phyloP scores from a whole-genome alignment of 1,284 basidiomycete species.

The Cronartium quercuum region DNA sequence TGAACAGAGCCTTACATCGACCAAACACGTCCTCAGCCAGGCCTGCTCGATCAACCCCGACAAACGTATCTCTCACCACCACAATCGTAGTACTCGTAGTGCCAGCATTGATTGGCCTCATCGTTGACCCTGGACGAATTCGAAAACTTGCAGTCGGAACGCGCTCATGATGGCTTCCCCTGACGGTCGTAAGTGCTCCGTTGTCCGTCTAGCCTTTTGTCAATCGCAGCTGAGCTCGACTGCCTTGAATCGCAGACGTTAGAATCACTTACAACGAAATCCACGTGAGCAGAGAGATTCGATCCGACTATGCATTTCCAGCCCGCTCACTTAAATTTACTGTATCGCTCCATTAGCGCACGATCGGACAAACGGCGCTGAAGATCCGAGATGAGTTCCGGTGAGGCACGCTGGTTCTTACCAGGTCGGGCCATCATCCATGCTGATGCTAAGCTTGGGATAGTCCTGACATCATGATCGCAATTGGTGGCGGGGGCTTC shows the following conservation, averaged over 20 bases:
- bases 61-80: too few relatives aligned
- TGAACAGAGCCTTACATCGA: too few relatives aligned
- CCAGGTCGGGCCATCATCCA: neutral
- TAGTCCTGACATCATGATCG: conserved; percentile 57
- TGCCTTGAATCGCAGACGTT: conserved; percentile 58
- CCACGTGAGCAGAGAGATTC: conserved; percentile 51
- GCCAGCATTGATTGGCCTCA: too few relatives aligned
- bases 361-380: conserved; percentile 3
- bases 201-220: too few relatives aligned
- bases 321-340: too few relatives aligned
- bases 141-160: too few relatives aligned
- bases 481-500: conserved; percentile 71
- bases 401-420: neutral
- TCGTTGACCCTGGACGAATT: too few relatives aligned
- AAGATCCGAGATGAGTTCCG: conserved; percentile 25
- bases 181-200: too few relatives aligned
- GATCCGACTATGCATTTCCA: neutral
- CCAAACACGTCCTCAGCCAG: too few relatives aligned
- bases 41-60: too few relatives aligned
- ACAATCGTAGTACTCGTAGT: too few relatives aligned
- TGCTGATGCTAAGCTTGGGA: neutral
- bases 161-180: too few relatives aligned
- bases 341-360: neutral
- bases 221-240: conserved; percentile 2
- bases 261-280: conserved; percentile 75